These are phyloP conservation scores for Kwoniella heveanensis DNA, from an alignment of 768 basidiomycete genomes.

Conservation along the genomic window DNA sequence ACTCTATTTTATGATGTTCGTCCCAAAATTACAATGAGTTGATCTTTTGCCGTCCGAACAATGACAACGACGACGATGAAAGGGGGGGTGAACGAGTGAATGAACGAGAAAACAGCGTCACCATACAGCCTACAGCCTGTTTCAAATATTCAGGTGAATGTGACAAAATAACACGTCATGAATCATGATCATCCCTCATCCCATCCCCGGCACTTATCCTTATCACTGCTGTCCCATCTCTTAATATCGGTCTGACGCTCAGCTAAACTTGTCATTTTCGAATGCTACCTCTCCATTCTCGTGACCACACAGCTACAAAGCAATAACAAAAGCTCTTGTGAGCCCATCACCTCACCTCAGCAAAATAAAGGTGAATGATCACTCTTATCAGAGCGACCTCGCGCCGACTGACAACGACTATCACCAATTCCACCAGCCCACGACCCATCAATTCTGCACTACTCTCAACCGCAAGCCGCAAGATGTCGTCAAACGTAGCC, in stretches of 20 bases:
- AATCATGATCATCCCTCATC: not conserved
- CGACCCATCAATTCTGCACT: too few relatives aligned
- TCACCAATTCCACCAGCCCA: not conserved
- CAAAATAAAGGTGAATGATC: not conserved
- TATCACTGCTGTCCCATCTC: too few relatives aligned
- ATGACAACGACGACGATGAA: conserved; percentile 1
- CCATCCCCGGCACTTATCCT: not conserved
- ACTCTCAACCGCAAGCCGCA: not conserved
- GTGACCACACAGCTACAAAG: not conserved
- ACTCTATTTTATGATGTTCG: too few relatives aligned
- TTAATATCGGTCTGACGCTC: too few relatives aligned
- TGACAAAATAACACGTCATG: not conserved
- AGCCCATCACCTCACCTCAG: too few relatives aligned
- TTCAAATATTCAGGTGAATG: not conserved
- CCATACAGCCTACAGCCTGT: not conserved
- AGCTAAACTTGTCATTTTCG: too few relatives aligned
- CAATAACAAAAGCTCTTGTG: too few relatives aligned
- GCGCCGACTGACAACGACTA: not conserved
- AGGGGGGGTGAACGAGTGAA: not conserved
- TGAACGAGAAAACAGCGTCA: not conserved
- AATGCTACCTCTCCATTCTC: too few relatives aligned
- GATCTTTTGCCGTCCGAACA: not conserved
- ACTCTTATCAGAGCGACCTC: not conserved
- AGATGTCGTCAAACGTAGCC: conserved; percentile 34
- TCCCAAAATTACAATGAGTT: too few relatives aligned